Evolutionary conservation across 768 basidiomycete genomes (phyloP), one percentile per base, ranked within the genome.

Genomic region (Rhodotorula toruloides): DNA sequence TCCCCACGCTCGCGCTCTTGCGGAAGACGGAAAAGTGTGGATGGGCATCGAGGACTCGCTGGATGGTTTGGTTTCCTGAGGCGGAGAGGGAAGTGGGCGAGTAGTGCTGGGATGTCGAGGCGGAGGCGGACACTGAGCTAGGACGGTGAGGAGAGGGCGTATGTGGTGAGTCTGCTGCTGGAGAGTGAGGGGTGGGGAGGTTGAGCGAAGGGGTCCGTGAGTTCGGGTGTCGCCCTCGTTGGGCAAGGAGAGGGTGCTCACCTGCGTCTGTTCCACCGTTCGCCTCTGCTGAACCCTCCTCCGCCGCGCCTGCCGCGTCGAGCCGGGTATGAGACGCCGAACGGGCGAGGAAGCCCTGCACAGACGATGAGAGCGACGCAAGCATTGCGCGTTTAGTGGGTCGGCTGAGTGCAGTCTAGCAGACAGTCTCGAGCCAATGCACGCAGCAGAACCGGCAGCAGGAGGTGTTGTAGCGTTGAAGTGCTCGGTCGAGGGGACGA

Each of bases 21-120:
- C 65, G 62, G 46, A 71, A 71, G 54, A 71, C 65, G 32, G 61
- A 63, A 36, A 71, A 71, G 27, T 59, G 47, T 8, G 70, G 70
- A 52, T 71, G 70, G 31, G 59, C 55, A 1, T 55, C 46, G 39
- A 71, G 63, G 54, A 71, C 29, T n/a, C 44, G 27, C 11, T 39
- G n/a, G 49, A 71, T 61, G 21, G 63, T 63, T 22, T 61, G 55
- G 43, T 42, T 61, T 31, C 61, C 61, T 1, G 68, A 64, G 6
- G 49, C 54, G 9, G 55, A 42, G 12, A 69, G 68, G 34, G 61
- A 58, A 31, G 62, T 62, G 11, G 66, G 66, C 12, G 56, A 58
- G 32, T 52, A 43, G 31, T 42, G 49, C 1, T 19, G 29, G 12
- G 50, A 34, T 29, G 13, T n/a, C n/a, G n/a, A n/a, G n/a, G n/a